Evolutionary conservation across 495 filamentous ascomycete species (phyloP), one percentile per base, ranked within the genome.

Genomic region (Xylaria scruposa): DNA sequence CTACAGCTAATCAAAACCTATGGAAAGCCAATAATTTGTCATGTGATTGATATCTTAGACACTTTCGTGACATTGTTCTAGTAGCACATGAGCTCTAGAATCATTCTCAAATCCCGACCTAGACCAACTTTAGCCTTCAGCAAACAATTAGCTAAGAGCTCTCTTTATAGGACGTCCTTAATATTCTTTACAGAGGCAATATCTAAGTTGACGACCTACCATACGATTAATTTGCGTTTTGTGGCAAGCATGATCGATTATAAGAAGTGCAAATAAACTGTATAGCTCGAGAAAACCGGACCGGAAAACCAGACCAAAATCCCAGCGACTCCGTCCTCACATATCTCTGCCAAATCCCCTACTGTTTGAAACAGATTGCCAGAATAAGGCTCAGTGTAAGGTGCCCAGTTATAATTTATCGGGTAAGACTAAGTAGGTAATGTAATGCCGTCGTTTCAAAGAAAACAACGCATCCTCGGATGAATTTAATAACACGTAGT

Each of bases 1-100:
- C 64, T 44, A 67, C 65, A 67, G 19, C 65, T 19, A 67, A 67
- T 67, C 29, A 13, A 67, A 33, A 67, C 47, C 36, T 49, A 67
- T 40, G 47, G 33, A 56, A 67, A 67, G 49, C 31, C 65, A 67
- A 29, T 26, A 29, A 56, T 42, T 24, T 67, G 49, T 24, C 31
- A 47, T 49, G 31, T 66, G 46, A 36, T 0, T 49, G 0, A n/a
- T n/a, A n/a, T 42, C 29, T 62, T 10, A n/a, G 13, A 42, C 17
- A 1, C 19, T 6, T 58, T 21, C 12, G 65, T 42, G 51, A 54
- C 29, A 5, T n/a, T 4, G n/a, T 44, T 42, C 4, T n/a, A 42
- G 9, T 33, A 62, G 3, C 38, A 60, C 38, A 44, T 26, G 33
- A 31, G 9, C 15, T 4, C 21, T 17, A 29, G 21, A 13, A 47